A percentile compares a stretch with the other conserved stretches of the same genome.
These are phyloP conservation scores for Penicillium olsonii DNA, from an alignment of 2,329 filamentous ascomycete species.

Conservation along the genomic window DNA sequence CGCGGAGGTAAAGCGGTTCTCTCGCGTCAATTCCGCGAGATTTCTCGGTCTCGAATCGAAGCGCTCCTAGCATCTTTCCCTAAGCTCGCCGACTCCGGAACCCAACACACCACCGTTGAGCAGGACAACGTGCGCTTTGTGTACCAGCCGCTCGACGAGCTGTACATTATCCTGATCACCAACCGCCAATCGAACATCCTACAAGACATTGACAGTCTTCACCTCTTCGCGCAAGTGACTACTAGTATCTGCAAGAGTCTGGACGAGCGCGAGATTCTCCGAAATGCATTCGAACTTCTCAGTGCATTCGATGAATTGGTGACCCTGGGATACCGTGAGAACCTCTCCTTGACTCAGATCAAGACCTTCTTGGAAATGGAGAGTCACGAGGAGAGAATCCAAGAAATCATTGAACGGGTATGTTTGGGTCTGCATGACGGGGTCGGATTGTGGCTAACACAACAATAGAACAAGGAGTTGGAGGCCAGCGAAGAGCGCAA, in stretches of 20 bases:
- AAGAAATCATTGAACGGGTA: constrained; percentile 94
- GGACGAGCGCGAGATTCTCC: constrained; percentile 91
- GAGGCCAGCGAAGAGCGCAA: constrained; percentile 98
- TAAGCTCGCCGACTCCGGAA: constrained; percentile 93
- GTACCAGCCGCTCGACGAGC: constrained; percentile 97
- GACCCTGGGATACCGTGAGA: constrained; percentile 92
- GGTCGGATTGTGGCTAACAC: constrained; percentile 24
- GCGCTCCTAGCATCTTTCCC: constrained; percentile 95
- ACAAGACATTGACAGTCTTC: constrained; percentile 97
- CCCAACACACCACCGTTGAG: constrained; percentile 97
- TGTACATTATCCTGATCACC: constrained; percentile 99
- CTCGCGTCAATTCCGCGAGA: constrained; percentile 96
- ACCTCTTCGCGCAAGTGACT: constrained; percentile 96
- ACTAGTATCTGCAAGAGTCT: constrained; percentile 93
- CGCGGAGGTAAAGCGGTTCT: constrained; percentile 97
- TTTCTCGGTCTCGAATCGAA: constrained; percentile 95
- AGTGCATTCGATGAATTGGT: constrained; percentile 98
- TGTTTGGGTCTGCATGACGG: constrained; percentile 25
- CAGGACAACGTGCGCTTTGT: constrained; percentile 99
- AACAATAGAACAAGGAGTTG: constrained; percentile 85
- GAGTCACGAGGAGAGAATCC: constrained; percentile 96
- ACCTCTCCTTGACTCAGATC: constrained; percentile 93
- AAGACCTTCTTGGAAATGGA: constrained; percentile 99
- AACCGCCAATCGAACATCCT: constrained; percentile 99
- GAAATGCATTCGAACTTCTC: constrained; percentile 93